A percentile compares a stretch with the other conserved stretches of the same genome.
Conservation (phyloP, 257 asterid genomes). For the Solanum dulcamara region DNA sequence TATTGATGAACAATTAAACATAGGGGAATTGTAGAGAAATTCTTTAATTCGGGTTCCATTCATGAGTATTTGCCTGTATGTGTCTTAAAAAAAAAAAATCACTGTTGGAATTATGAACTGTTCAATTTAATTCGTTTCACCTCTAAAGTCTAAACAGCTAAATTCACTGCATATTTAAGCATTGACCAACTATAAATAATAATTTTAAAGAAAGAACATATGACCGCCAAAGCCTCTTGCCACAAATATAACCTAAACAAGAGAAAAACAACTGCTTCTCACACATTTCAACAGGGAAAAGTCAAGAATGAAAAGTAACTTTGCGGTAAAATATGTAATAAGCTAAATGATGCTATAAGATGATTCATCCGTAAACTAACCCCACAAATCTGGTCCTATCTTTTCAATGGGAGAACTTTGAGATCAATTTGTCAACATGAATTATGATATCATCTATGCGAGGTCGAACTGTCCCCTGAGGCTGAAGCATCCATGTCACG, state of each 20-base stretch:
- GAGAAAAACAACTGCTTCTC: background rate
- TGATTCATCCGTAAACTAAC: conserved; percentile 1
- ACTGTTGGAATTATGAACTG: background rate
- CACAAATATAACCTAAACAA: background rate
- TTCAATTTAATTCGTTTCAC: background rate
- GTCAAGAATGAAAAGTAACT: background rate
- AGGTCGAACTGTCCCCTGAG: conserved; percentile 85
- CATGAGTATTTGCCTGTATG: background rate
- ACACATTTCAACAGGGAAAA: background rate
- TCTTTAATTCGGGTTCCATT: background rate
- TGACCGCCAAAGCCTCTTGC: background rate
- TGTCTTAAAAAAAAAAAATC: background rate
- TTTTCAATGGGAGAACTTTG: conserved; percentile 57
- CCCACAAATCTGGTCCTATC: background rate
- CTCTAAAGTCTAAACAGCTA: background rate
- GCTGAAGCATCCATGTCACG: conserved; percentile 98
- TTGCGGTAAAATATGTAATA: background rate
- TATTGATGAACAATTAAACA: background rate
- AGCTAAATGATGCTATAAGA: background rate
- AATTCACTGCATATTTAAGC: background rate
- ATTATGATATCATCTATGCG: conserved; percentile 68
- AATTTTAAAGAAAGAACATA: background rate
- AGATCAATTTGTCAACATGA: conserved; percentile 83
- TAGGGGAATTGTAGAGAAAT: background rate
- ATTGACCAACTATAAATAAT: background rate